Percentiles rank a stretch among this genome's conserved stretches.
These are phyloP conservation scores for sunflower (Helianthus annuus) DNA, from an alignment of 129 eudicot genomes.

Conservation along the genomic window HanXRQr2.0-SUNRISE NC_035449.2:37552601-37553100, in stretches of 20 bases:
- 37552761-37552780: no score
- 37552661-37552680: slow-evolving; percentile 87
- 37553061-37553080: slow-evolving; percentile 85
- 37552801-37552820: neutral
- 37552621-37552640: slow-evolving; percentile 92
- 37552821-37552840: slow-evolving; percentile 98
- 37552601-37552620: slow-evolving; percentile 65
- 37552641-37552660: slow-evolving; percentile 95
- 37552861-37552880: slow-evolving; percentile 93
- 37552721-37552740: slow-evolving; percentile 7
- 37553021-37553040: slow-evolving; percentile 93
- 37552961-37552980: slow-evolving; percentile 73
- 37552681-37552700: slow-evolving; percentile 94
- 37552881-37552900: slow-evolving; percentile 90
- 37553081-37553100: slow-evolving; percentile 14
- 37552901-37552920: slow-evolving; percentile 89
- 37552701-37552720: slow-evolving; percentile 39
- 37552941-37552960: slow-evolving; percentile 76
- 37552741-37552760: neutral
- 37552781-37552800: no score
- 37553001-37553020: slow-evolving; percentile 83
- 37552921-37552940: slow-evolving; percentile 78
- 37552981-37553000: slow-evolving; percentile 83
- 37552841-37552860: slow-evolving; percentile 93
- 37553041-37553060: slow-evolving; percentile 84